Evolutionary conservation across 2,329 filamentous ascomycete genomes (phyloP).

Genomic region (Monosporascus sp.): DNA sequence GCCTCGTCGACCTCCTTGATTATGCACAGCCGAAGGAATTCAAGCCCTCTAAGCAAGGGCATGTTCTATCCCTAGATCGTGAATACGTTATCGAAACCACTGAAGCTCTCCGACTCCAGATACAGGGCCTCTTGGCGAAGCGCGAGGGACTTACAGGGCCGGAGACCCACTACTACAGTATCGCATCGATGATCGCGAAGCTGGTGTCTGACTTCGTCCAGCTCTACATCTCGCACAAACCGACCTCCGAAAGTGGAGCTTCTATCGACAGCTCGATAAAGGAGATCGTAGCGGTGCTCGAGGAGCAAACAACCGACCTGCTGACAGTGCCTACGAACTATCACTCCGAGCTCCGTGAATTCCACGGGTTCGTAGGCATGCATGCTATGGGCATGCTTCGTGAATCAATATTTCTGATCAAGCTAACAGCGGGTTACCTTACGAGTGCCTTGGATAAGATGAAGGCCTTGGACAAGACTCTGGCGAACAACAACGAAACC

Average conservation of each 20-base stretch:
- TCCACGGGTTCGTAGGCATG: constrained; percentile 26
- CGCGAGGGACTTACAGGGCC: background rate
- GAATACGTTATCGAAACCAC: constrained; percentile 36
- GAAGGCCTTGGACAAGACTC: constrained; percentile 27
- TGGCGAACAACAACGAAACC: constrained; percentile 25
- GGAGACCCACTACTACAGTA: constrained; percentile 3
- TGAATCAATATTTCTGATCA: constrained; percentile 29
- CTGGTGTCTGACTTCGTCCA: constrained; percentile 11
- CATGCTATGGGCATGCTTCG: constrained; percentile 33
- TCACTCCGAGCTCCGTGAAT: constrained; percentile 13
- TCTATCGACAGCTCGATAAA: constrained; percentile 1
- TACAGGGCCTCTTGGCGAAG: constrained; percentile 1
- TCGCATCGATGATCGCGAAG: constrained; percentile 1
- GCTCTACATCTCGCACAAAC: constrained; percentile 2
- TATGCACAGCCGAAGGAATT: constrained; percentile 46
- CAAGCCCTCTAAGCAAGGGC: constrained; percentile 38
- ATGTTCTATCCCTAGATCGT: constrained; percentile 36
- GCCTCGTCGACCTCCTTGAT: constrained; percentile 44
- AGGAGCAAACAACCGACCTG: constrained; percentile 14
- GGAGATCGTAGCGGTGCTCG: constrained; percentile 3
- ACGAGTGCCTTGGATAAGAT: constrained; percentile 25
- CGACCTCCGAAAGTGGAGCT: constrained; percentile 6
- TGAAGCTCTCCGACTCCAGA: constrained; percentile 6
- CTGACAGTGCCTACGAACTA: constrained; percentile 7
- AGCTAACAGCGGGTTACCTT: constrained; percentile 27